Conservation (phyloP, 2,329 filamentous ascomycete genomes). For the Didymosphaeria variabile region DNA sequence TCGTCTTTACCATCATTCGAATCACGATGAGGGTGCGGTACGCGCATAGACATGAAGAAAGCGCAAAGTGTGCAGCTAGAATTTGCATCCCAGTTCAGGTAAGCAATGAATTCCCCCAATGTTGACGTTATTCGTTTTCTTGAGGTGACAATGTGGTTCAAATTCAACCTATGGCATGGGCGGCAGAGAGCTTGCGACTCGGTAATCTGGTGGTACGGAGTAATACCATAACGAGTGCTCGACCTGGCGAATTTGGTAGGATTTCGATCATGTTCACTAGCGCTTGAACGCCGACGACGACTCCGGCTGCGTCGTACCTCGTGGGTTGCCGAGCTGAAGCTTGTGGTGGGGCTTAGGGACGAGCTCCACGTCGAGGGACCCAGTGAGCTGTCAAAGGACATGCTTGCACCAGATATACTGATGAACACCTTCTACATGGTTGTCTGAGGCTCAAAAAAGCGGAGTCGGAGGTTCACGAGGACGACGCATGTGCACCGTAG, state of each 20-base stretch:
- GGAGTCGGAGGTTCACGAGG: not conserved
- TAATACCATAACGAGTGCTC: not conserved
- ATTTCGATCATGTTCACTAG: not conserved
- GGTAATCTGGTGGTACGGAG: not conserved
- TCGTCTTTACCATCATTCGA: not conserved
- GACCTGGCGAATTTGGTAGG: not conserved
- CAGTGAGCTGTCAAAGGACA: not conserved
- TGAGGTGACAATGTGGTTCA: not conserved
- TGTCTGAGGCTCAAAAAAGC: not conserved
- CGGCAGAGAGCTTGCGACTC: not conserved
- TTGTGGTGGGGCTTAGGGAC: not conserved
- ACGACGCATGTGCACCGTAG: not conserved
- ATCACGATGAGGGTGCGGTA: not conserved
- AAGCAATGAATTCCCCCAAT: not conserved
- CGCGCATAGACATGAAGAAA: slow-evolving; percentile 6
- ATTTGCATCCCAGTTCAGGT: not conserved
- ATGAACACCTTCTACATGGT: not conserved
- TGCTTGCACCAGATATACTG: not conserved
- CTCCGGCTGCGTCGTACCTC: not conserved
- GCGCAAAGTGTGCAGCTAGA: not conserved
- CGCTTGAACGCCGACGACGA: not conserved
- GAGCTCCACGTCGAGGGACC: not conserved
- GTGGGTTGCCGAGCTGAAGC: not conserved
- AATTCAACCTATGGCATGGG: not conserved
- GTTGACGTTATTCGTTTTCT: not conserved